Evolutionary conservation across 352 stramenopile genomes (phyloP).

Genomic region (Globisporangium parvum): DNA sequence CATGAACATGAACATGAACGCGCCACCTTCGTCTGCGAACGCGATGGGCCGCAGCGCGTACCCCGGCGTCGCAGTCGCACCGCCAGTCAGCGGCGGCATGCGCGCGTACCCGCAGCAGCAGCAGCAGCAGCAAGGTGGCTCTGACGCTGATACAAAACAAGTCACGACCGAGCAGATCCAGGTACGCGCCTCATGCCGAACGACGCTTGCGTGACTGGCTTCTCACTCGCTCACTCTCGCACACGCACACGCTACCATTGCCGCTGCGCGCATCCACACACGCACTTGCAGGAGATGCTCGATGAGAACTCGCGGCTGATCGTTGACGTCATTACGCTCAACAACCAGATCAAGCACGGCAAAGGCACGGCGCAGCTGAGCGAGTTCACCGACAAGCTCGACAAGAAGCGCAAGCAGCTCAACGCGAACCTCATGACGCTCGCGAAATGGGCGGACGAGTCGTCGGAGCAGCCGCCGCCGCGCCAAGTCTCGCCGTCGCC

Average conservation of each 20-base stretch:
- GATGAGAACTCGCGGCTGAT: slow-evolving; percentile 85
- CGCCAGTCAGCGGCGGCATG: slow-evolving; percentile 1
- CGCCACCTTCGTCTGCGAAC: slow-evolving; percentile 3
- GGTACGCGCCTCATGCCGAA: slow-evolving; percentile 20
- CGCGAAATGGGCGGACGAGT: slow-evolving; percentile 85
- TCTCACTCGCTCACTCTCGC: background rate
- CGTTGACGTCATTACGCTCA: slow-evolving; percentile 85
- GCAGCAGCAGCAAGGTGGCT: background rate
- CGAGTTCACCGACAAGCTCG: slow-evolving; percentile 79
- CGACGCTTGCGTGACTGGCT: background rate
- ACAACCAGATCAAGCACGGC: slow-evolving; percentile 84
- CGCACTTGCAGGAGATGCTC: slow-evolving; percentile 58
- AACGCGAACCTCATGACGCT: slow-evolving; percentile 89
- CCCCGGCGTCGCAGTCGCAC: background rate
- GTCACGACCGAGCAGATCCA: slow-evolving; percentile 82
- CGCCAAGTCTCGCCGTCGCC: slow-evolving; percentile 14
- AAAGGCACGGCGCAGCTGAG: slow-evolving; percentile 69
- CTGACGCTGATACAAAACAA: slow-evolving; percentile 49
- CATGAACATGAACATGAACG: slow-evolving; percentile 5
- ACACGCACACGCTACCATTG: background rate
- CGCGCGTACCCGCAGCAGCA: slow-evolving; percentile 21
- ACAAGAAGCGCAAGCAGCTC: slow-evolving; percentile 87
- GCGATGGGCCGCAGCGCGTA: slow-evolving; percentile 21
- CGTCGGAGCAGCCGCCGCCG: slow-evolving; percentile 54
- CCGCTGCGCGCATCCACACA: no score